Base-by-base conservation (phyloP, 2,329 filamentous ascomycete species). In the Penicillium sp. region DNA sequence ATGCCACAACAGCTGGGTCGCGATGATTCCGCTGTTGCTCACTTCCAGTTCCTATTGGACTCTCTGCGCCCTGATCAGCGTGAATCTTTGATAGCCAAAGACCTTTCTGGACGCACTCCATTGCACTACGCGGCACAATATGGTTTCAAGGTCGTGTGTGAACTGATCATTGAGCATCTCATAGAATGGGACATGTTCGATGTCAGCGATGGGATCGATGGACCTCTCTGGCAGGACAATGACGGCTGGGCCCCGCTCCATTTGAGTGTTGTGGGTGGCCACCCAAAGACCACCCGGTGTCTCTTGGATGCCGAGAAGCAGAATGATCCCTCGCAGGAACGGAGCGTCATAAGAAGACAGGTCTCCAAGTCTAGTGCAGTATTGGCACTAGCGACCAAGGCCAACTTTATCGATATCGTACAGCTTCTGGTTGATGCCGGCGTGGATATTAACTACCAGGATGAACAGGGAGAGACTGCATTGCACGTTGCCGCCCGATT, bases 111-210 rank as follows among this genome's bases (percentile, higher is more conserved):
- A 3, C 85, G 91, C 4, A 78, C 91, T 13, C 89, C 91, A 1
- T 76, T 97, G 10, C 91, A 97, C 66, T 96, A 96, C 64, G 89
- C 89, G 3, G 91, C 93, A 0, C 89, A 97, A 65, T 95, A 94
- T 64, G 93, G 93, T 2, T 89, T 96, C 60, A 87, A 93, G 3
- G 81, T 88, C n/a, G 84, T 96, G 9, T 95, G 88, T 63, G 80
- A 95, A 64, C 77, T 90, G 22, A 79, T 97, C 57, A 90, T 96
- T 72, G 82, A 84, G 55, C 84, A 85, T 61, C 90, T 98, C 83
- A 87, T 91, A 64, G 78, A 83, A 22, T 97, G 91, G 91, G 80
- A 80, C 15, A 83, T 94, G 60, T 95, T 95, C 62, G 79, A 95
- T 61, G 83, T 90, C 26, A 81, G 83, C 32, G 77, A 88, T 54